Base-by-base conservation (phyloP, 1,139 yeast genomes). In the Sporopachydermia cereana region DNA sequence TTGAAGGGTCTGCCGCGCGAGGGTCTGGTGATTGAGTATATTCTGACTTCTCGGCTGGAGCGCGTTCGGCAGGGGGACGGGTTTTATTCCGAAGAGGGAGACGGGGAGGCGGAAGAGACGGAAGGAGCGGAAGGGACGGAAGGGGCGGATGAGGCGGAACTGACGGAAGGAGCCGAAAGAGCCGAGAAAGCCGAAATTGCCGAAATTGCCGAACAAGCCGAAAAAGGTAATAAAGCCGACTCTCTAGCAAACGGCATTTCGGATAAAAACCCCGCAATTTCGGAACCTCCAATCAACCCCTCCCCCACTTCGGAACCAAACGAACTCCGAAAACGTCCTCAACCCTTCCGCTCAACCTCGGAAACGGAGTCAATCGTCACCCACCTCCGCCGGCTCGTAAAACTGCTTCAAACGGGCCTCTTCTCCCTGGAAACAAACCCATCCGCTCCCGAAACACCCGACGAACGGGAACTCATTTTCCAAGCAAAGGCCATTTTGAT, bases 401-500 rank as follows among this genome's bases (percentile, higher is more conserved):
- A 34, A 9, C 39, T 34, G 22, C 18, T 34, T 7, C 5, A 7
- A 21, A 20, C 12, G 22, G 39, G 20, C 9, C 18, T 34, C 9
- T 7, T 9, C 17, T 5, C 39, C 5, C 39, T 34, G 22, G 39
- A 34, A 16, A 12, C 9, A 9, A n/a, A 34, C 22, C 12, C 39
- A 12, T 34, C 39, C 12, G 68, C 63, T 48, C 53, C 62, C 22
- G 62, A 71, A 0, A 62, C 74, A 2, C 60, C 61, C 16, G 68
- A 64, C 47, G 65, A 71, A 49, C 55, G 70, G 29, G 59, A 63
- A 14, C 55, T 69, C 17, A 72, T 73, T 0, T 63, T 69, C 45
- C 53, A 59, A 7, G 61, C 71, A 36, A 69, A 70, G 53, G 62
- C 74, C 1, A 53, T 58, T 17, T 68, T 71, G 1, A 56, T 74